Conservation (phyloP, 768 basidiomycete species). For the Rhizopogon vulgaris region DNA sequence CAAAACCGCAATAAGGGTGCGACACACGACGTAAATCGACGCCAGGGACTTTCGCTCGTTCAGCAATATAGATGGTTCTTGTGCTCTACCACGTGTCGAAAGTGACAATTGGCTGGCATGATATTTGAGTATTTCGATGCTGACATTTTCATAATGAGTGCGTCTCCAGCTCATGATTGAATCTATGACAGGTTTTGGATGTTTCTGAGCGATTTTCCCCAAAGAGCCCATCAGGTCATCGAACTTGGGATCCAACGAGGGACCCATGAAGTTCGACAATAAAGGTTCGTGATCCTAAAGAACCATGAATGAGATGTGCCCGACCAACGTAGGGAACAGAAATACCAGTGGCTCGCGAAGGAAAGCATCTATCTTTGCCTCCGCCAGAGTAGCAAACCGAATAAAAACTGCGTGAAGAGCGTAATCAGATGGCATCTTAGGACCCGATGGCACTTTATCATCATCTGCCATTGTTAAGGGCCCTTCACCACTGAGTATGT, state of each 20-base stretch:
- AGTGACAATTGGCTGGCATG: constrained; percentile 35
- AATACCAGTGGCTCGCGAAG: constrained; percentile 63
- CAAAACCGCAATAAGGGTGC: constrained; percentile 75
- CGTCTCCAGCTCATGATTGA: constrained; percentile 85
- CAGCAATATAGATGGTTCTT: constrained; percentile 46
- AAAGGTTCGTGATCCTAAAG: constrained; percentile 65
- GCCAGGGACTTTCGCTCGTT: constrained; percentile 75
- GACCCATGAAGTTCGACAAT: constrained; percentile 63
- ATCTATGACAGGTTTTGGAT: constrained; percentile 79
- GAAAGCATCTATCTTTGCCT: constrained; percentile 73
- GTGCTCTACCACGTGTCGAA: constrained; percentile 23
- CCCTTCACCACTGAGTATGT: constrained; percentile 42
- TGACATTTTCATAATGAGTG: constrained; percentile 54
- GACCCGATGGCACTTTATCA: constrained; percentile 62
- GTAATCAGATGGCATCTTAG: constrained; percentile 82
- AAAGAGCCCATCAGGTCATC: constrained; percentile 83
- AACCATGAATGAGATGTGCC: background rate
- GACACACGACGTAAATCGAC: constrained; percentile 85
- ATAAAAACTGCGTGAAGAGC: constrained; percentile 87
- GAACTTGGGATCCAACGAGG: constrained; percentile 68
- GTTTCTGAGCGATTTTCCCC: constrained; percentile 79
- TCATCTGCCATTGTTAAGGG: constrained; percentile 53
- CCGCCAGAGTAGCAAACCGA: constrained; percentile 74
- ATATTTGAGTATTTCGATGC: constrained; percentile 41
- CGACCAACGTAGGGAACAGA: constrained; percentile 2